These are phyloP conservation scores for Bocquillonia castaneifolia DNA, from an alignment of 441 rosid species.

Conservation along the genomic window DNA sequence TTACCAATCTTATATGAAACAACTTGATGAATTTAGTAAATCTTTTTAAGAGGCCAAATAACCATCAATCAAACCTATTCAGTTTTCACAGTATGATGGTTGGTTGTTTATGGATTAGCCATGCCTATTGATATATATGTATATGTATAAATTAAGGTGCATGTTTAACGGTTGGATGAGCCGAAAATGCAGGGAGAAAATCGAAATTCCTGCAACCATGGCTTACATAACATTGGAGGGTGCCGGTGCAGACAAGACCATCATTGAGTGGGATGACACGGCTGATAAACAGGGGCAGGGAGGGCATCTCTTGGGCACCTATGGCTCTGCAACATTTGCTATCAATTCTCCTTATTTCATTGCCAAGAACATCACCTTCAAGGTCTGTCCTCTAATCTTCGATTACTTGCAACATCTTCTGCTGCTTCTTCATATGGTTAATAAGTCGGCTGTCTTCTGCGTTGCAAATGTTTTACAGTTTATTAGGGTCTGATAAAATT, in stretches of 20 bases:
- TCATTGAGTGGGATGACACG: constrained; percentile 49
- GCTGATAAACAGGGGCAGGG: constrained; percentile 30
- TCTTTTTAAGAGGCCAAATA: background rate
- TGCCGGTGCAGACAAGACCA: constrained; percentile 34
- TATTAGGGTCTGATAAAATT: background rate
- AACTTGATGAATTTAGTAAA: background rate
- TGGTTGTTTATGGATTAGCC: too few species aligned
- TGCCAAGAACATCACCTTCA: constrained; percentile 45
- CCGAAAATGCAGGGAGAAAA: constrained; percentile 38
- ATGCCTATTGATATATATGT: too few species aligned
- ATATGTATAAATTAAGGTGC: too few species aligned
- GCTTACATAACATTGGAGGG: constrained; percentile 43
- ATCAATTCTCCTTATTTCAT: constrained; percentile 56
- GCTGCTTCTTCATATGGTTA: background rate
- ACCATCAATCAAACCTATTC: too few species aligned
- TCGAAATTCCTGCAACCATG: constrained; percentile 44
- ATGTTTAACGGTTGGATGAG: background rate
- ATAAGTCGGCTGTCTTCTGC: too few species aligned
- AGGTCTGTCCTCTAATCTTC: constrained; percentile 19
- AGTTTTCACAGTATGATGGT: too few species aligned
- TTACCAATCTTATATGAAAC: too few species aligned
- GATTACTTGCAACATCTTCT: background rate
- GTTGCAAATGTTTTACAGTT: too few species aligned
- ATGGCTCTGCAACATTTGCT: constrained; percentile 49
- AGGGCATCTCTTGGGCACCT: constrained; percentile 44